phyloP scores from a whole-genome alignment of 192 early-diverging fungal species.

The Coemansia sp. region DNA sequence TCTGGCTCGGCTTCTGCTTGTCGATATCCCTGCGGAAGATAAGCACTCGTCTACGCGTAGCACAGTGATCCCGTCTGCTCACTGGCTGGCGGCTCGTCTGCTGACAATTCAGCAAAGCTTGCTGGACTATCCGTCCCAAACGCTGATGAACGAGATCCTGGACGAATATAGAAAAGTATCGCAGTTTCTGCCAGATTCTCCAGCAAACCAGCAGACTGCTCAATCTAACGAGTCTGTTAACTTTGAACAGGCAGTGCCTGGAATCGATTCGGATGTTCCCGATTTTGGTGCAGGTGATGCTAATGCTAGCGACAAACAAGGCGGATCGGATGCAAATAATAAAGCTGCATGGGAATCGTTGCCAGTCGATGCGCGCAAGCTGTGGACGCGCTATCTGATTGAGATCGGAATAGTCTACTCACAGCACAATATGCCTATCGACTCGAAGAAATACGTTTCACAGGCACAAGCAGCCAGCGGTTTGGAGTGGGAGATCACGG shows the following conservation, averaged over 20 bases:
- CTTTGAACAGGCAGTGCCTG: slow-evolving; percentile 6
- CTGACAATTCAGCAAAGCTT: slow-evolving; percentile 74
- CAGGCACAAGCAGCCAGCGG: slow-evolving; percentile 77
- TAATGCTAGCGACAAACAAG: neutral
- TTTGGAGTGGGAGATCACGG: slow-evolving; percentile 84
- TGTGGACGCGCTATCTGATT: slow-evolving; percentile 67
- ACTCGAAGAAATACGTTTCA: slow-evolving; percentile 63
- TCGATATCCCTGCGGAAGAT: slow-evolving; percentile 48
- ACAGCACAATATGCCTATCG: slow-evolving; percentile 71
- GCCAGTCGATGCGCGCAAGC: slow-evolving; percentile 19
- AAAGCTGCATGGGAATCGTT: slow-evolving; percentile 16
- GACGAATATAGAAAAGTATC: slow-evolving; percentile 11
- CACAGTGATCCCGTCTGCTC: slow-evolving; percentile 29
- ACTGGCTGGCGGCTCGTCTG: slow-evolving; percentile 77
- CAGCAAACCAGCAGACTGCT: slow-evolving; percentile 9
- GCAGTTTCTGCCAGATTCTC: slow-evolving; percentile 18
- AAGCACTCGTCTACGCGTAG: slow-evolving; percentile 16
- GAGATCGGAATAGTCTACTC: slow-evolving; percentile 80
- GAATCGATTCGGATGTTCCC: neutral
- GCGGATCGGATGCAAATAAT: neutral
- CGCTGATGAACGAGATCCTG: slow-evolving; percentile 59
- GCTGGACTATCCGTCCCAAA: slow-evolving; percentile 50
- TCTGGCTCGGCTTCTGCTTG: slow-evolving; percentile 66
- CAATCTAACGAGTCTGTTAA: neutral
- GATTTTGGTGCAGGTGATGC: neutral